phyloP scores from a whole-genome alignment of 345 rosid genomes.

The Gossypioides kirkii region DNA sequence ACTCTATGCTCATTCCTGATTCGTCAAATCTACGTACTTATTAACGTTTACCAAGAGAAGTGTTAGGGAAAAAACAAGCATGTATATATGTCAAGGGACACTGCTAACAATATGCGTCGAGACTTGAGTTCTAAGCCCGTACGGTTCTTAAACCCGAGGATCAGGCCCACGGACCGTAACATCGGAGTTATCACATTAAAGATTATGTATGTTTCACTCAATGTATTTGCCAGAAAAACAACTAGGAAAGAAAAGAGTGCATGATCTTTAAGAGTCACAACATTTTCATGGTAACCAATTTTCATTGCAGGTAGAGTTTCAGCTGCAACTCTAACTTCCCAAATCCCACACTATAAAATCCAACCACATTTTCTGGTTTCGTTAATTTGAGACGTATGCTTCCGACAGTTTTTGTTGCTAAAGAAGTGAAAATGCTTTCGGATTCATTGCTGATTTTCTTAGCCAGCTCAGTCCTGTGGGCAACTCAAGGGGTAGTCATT shows the following conservation, averaged over 20 bases:
- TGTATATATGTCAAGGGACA: background rate
- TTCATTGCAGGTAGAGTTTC: background rate
- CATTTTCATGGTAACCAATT: conserved; percentile 4
- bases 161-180: background rate
- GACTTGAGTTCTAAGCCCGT: background rate
- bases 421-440: background rate
- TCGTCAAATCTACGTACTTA: no score
- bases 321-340: background rate
- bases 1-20: background rate
- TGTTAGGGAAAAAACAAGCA: background rate
- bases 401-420: background rate
- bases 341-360: background rate
- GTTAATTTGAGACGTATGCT: background rate
- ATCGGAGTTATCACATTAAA: background rate
- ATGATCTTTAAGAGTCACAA: background rate
- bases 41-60: background rate
- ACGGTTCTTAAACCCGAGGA: background rate
- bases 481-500: background rate
- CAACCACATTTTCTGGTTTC: background rate
- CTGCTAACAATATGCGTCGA: background rate
- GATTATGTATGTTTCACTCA: background rate
- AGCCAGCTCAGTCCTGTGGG: background rate
- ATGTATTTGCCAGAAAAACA: background rate
- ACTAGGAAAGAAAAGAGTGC: background rate
- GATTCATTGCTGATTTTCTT: background rate